Evolutionary conservation across 2,329 filamentous ascomycete genomes (phyloP), one percentile per base, ranked within the genome.

Genomic region (Pseudodiploospora longispora): DNA sequence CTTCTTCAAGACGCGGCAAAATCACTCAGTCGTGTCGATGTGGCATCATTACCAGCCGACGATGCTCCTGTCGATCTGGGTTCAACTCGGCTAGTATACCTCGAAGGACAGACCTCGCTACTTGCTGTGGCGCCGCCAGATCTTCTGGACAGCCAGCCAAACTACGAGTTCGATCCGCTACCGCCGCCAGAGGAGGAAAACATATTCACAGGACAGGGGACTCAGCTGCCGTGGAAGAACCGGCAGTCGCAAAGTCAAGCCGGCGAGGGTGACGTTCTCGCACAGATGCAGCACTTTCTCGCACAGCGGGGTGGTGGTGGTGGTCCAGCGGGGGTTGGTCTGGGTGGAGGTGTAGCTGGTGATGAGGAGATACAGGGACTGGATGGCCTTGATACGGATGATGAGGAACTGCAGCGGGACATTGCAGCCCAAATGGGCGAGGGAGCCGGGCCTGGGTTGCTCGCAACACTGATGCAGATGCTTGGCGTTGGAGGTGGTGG

Each of bases 151-250:
- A 69, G 73, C 31, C 71, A 80, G 38, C 81, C 82, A 3, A 89
- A 80, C 54, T 80, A 85, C 50, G 79, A 87, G 12, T 93, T 87
- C 27, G 90, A 95, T 58, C 88, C 88, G 2, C 67, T 95, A 10
- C 87, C 89, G 19, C 90, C 89, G 2, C 63, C 74, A 0, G 66
- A 77, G 33, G 64, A 66, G 10, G 65, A 73, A 6, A 80, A 80
- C 49, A 59, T 74, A 7, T 77, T 78, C 50, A 70, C 69, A 0
- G 59, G 65, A 47, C 54, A 64, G 7, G 62, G 61, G 29, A 68
- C 71, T 46, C 56, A 53, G 42, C 55, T 67, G 34, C 72, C 71
- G 1, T 77, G 71, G 71, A 36, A 53, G 6, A 51, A 58, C 8
- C 47, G 45, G 12, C 51, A 49, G 19, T 50, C 55, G n/a, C 46